These are phyloP conservation scores for Boletus reticuloceps DNA, from an alignment of 768 basidiomycete genomes.

Conservation along the genomic window DNA sequence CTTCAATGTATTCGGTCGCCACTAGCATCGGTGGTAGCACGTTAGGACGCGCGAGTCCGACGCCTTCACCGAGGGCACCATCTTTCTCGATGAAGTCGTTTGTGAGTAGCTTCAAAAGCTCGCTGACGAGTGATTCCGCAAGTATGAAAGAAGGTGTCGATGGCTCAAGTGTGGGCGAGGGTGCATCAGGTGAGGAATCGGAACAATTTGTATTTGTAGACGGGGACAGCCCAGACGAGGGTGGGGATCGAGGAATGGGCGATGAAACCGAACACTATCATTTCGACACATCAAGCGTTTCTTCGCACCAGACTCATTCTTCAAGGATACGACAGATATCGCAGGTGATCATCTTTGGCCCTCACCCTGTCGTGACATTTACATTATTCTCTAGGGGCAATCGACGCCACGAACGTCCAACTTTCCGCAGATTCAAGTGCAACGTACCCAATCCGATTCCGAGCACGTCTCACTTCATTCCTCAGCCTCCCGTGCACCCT, in stretches of 20 bases:
- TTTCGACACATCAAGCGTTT: constrained; percentile 21
- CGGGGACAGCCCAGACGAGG: constrained; percentile 10
- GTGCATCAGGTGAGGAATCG: constrained; percentile 9
- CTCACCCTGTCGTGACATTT: not conserved
- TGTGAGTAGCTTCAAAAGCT: constrained; percentile 19
- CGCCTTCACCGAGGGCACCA: constrained; percentile 16
- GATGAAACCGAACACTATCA: constrained; percentile 22
- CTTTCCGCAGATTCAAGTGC: constrained; percentile 26
- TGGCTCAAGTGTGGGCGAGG: not conserved
- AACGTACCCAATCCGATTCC: constrained; percentile 19
- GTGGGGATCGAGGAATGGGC: constrained; percentile 4
- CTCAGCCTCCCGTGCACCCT: constrained; percentile 11
- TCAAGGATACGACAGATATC: constrained; percentile 3
- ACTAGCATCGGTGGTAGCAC: constrained; percentile 2
- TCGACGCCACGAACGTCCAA: constrained; percentile 16
- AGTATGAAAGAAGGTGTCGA: constrained; percentile 3
- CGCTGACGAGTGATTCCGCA: constrained; percentile 14
- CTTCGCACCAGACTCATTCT: constrained; percentile 18
- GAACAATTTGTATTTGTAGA: constrained; percentile 29
- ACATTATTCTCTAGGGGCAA: constrained; percentile 9
- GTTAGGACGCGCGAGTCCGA: not conserved
- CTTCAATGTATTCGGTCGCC: constrained; percentile 13
- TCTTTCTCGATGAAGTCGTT: constrained; percentile 24
- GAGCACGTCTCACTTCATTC: constrained; percentile 8
- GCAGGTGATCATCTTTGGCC: constrained; percentile 11